A percentile compares a stretch with the other conserved stretches of the same genome.
phyloP scores from a whole-genome alignment of 768 basidiomycete genomes.

The Lyophyllum atratum region DNA sequence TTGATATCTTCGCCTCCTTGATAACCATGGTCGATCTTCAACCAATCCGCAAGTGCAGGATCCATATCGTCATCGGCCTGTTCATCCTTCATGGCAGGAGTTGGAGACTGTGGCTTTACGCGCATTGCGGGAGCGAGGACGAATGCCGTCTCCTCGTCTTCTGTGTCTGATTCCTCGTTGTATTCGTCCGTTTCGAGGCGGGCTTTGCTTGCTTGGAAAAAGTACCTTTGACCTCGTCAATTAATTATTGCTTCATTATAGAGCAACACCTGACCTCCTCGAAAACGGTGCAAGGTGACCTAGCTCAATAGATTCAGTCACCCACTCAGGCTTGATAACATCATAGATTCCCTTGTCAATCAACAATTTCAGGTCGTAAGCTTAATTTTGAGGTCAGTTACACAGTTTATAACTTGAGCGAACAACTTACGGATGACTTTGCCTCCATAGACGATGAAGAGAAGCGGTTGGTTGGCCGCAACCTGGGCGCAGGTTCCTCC shows the following conservation, averaged over 20 bases:
- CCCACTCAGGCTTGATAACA: slow-evolving; percentile 81
- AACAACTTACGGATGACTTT: slow-evolving; percentile 59
- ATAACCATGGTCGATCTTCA: slow-evolving; percentile 47
- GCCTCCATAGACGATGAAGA: slow-evolving; percentile 71
- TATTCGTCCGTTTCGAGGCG: slow-evolving; percentile 57
- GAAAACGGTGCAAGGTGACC: slow-evolving; percentile 58
- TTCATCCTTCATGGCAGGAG: slow-evolving; percentile 15
- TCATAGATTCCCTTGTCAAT: slow-evolving; percentile 72
- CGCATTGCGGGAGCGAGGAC: slow-evolving; percentile 6
- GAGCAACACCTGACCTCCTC: slow-evolving; percentile 53
- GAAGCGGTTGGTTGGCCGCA: slow-evolving; percentile 50
- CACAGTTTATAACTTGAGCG: slow-evolving; percentile 2
- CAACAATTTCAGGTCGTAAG: slow-evolving; percentile 69
- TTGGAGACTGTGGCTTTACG: not conserved
- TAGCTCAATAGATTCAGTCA: slow-evolving; percentile 71
- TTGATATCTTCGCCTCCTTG: slow-evolving; percentile 22
- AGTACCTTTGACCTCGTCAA: slow-evolving; percentile 51
- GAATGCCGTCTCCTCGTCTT: slow-evolving; percentile 21
- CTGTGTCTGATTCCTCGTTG: slow-evolving; percentile 37
- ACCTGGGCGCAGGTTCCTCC: slow-evolving; percentile 70
- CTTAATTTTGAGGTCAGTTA: slow-evolving; percentile 32
- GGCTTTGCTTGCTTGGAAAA: slow-evolving; percentile 68
- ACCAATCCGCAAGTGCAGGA: slow-evolving; percentile 59
- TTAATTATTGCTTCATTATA: not conserved
- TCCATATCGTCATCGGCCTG: slow-evolving; percentile 38